Base-by-base conservation (phyloP, 164 flowering plant species). In the Aristolochia fimbriata region DNA sequence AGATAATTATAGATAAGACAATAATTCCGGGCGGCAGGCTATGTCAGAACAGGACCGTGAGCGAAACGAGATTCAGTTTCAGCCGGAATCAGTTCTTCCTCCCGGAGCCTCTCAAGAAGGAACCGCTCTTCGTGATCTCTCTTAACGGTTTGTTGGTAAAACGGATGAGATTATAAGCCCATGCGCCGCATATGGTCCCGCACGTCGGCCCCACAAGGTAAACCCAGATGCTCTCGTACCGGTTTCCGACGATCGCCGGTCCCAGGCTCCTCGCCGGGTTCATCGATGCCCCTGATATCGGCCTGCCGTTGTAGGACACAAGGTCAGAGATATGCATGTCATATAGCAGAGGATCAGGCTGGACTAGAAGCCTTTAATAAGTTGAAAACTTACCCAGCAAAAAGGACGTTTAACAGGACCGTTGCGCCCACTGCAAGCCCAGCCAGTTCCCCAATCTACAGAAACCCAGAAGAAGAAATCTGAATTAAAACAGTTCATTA, bases 231-330 rank as follows among this genome's bases (percentile, higher is more conserved):
- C 82, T 74, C 19, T 65, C 68, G 68, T 76, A 89, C 1, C 71
- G 53, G 48, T 51, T 69, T 1, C 57, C 67, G 6, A 84, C 83
- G 7, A 92, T 80, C 3, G 98, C 97, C 4, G 98, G 97, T 11
- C 97, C 97, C 68, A 92, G 58, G 63, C 86, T 89, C 77, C 98
- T 81, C 20, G 96, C 97, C n/a, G 98, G 98, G 50, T 92, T 92
- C 98, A 92, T 89, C 15, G 98, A 92, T 56, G 94, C 91, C 41
- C 98, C 98, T 6, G 97, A 68, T 11, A 86, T 77, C 15, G 89
- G 80, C 73, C 98, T 92, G 85, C 55, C 0, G 11, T 45, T 15
- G 20, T n/a, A 13, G 20, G 1, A 56, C 15, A 31, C 19, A 1
- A 56, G 31, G 16, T 15, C 16, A 56, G 58, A 4, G 16, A 30